Evolutionary conservation across 805 yeast genomes (phyloP).

Genomic region (Cyberlindnera galapagoensis): DNA sequence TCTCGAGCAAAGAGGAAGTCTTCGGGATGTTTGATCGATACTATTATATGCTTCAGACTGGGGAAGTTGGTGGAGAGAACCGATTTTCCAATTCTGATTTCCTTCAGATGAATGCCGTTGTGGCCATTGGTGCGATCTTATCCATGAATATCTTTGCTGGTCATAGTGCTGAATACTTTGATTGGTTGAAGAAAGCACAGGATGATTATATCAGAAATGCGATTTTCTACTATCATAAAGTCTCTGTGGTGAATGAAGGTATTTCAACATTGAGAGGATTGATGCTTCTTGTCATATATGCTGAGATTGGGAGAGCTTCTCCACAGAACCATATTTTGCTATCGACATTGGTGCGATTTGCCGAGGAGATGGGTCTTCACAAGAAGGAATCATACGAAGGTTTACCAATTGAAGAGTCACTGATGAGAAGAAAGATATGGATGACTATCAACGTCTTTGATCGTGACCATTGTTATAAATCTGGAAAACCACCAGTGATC

Average conservation of each 20-base stretch:
- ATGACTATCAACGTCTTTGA: constrained; percentile 42
- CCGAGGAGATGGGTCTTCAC: constrained; percentile 53
- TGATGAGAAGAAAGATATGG: constrained; percentile 39
- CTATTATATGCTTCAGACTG: constrained; percentile 6
- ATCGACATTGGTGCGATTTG: constrained; percentile 44
- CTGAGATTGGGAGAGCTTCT: constrained; percentile 31
- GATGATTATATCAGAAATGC: constrained; percentile 31
- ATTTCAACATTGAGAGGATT: constrained; percentile 45
- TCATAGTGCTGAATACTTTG: not conserved
- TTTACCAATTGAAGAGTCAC: constrained; percentile 31
- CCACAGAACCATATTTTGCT: constrained; percentile 37
- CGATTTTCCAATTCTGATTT: constrained; percentile 27
- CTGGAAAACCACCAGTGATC: constrained; percentile 45
- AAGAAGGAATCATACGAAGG: constrained; percentile 37
- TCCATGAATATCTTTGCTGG: not conserved
- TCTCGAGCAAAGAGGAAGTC: constrained; percentile 14
- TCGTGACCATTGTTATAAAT: constrained; percentile 35
- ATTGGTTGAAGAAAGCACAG: constrained; percentile 19
- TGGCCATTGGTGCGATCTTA: constrained; percentile 19
- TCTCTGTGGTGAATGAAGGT: constrained; percentile 46
- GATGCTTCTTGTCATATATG: constrained; percentile 35
- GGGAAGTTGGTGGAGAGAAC: constrained; percentile 2
- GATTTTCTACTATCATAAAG: constrained; percentile 45
- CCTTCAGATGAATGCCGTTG: constrained; percentile 25
- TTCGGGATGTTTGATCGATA: constrained; percentile 15